A percentile compares a stretch with the other conserved stretches of the same genome.
These are phyloP conservation scores for Trichocladium uniseriatum DNA, from an alignment of 495 filamentous ascomycete genomes.

Conservation along the genomic window DNA sequence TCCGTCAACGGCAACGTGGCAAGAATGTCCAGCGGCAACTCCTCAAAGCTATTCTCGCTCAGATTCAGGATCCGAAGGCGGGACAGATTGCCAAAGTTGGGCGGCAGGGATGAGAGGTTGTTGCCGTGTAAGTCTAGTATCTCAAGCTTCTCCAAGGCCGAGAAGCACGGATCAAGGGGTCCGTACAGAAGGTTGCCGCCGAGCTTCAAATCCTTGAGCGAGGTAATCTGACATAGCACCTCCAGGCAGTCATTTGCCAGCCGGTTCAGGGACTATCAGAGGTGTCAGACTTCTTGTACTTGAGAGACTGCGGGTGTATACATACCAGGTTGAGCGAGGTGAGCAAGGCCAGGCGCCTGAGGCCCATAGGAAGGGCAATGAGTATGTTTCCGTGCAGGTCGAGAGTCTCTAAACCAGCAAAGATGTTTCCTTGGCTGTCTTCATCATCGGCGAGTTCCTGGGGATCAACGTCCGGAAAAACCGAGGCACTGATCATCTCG, in stretches of 20 bases:
- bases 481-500: constrained; percentile 54
- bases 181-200: constrained; percentile 69
- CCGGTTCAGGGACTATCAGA: constrained; percentile 64
- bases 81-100: constrained; percentile 51
- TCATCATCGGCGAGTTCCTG: constrained; percentile 50
- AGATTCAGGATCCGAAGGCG: constrained; percentile 68
- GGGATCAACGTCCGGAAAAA: constrained; percentile 67
- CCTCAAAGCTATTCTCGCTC: constrained; percentile 59
- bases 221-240: constrained; percentile 58
- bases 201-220: constrained; percentile 70
- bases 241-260: constrained; percentile 60
- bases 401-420: constrained; percentile 71
- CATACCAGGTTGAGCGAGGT: constrained; percentile 72
- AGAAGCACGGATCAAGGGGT: constrained; percentile 47
- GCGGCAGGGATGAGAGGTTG: constrained; percentile 63
- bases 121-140: constrained; percentile 75
- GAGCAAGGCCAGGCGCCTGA: constrained; percentile 61
- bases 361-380: constrained; percentile 58
- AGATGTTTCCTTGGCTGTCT: constrained; percentile 59
- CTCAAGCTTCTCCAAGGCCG: constrained; percentile 58
- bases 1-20: constrained; percentile 61
- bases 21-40: constrained; percentile 60
- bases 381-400: constrained; percentile 84
- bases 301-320: neutral
- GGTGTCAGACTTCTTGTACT: neutral